Base-by-base conservation (phyloP, 345 rosid genomes). In the Euphorbia lathyris region DNA sequence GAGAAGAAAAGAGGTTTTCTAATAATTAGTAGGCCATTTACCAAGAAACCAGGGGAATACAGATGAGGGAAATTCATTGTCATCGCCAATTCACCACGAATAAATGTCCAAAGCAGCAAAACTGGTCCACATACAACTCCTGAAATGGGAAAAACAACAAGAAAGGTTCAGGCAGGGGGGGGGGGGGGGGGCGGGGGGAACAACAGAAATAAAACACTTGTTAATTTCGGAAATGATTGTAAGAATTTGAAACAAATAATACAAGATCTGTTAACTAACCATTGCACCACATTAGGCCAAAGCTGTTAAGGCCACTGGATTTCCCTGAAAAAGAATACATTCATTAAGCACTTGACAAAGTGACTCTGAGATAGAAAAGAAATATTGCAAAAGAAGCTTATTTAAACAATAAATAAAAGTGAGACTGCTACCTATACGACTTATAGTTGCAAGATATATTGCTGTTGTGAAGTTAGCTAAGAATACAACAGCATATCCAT, bases 201-300 rank as follows among this genome's bases (percentile, higher is more conserved):
- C n/a, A 43, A 45, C 62, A 12, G 1, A 74, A 52, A 29, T 26
- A 55, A 58, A 68, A 10, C 27, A 32, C 20, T 10, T 1, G 32
- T 7, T 7, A 45, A 45, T 45, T 45, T 45, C 5, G 51, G 16
- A 45, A 45, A 45, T 0, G 19, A 45, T 45, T 16, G 6, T 4
- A 40, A 40, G 2, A 45, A 12, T 45, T 45, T 45, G 51, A 45
- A 45, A 11, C 43, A 45, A 45, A 32, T 75, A 13, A 27, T 25
- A 25, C 27, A 16, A 34, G 29, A 61, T 50, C 4, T 52, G 60
- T 47, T n/a, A 63, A 64, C 69, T 76, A 85, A 92, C 99, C 99
- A 78, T 92, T 95, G 86, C 94, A 89, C 99, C 97, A 95, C 97
- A 95, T 95, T 60, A 95, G 91, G 59, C 98, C 98, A 83, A 95